Conservation (phyloP, 2,329 filamentous ascomycete species). For the Apiospora arundinis region DNA sequence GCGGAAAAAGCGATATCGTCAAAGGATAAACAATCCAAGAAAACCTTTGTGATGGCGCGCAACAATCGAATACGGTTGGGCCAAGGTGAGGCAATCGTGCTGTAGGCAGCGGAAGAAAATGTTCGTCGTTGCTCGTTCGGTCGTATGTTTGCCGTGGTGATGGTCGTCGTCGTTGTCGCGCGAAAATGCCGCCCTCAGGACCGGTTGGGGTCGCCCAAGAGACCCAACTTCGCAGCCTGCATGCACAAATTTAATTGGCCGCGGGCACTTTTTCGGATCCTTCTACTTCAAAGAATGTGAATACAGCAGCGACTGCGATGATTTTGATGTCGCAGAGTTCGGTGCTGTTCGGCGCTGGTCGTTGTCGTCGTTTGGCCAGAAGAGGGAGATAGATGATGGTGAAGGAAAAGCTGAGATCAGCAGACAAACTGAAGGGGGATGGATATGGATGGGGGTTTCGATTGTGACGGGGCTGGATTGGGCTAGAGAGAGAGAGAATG, state of each 20-base stretch:
- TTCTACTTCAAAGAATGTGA: slow-evolving; percentile 6
- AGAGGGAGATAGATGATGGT: slow-evolving; percentile 21
- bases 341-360: slow-evolving; percentile 21
- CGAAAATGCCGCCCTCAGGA: slow-evolving; percentile 19
- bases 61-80: neutral
- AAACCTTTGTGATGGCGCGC: slow-evolving; percentile 10
- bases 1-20: slow-evolving; percentile 19
- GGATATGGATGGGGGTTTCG: slow-evolving; percentile 8
- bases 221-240: slow-evolving; percentile 13
- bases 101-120: neutral
- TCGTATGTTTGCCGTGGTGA: slow-evolving; percentile 16
- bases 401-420: slow-evolving; percentile 15
- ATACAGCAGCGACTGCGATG: slow-evolving; percentile 17
- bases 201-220: slow-evolving; percentile 22
- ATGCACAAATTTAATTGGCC: slow-evolving; percentile 23
- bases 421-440: slow-evolving; percentile 5
- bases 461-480: slow-evolving; percentile 16
- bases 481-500: neutral
- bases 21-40: slow-evolving; percentile 19
- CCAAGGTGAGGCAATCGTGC: neutral
- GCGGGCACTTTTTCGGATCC: slow-evolving; percentile 3
- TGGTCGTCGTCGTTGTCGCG: slow-evolving; percentile 20
- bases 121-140: slow-evolving; percentile 14
- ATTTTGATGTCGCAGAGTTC: slow-evolving; percentile 19
- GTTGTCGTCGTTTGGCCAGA: slow-evolving; percentile 16